Evolutionary conservation across 2,329 filamentous ascomycete genomes (phyloP).

Genomic region (Claviceps maximensis): DNA sequence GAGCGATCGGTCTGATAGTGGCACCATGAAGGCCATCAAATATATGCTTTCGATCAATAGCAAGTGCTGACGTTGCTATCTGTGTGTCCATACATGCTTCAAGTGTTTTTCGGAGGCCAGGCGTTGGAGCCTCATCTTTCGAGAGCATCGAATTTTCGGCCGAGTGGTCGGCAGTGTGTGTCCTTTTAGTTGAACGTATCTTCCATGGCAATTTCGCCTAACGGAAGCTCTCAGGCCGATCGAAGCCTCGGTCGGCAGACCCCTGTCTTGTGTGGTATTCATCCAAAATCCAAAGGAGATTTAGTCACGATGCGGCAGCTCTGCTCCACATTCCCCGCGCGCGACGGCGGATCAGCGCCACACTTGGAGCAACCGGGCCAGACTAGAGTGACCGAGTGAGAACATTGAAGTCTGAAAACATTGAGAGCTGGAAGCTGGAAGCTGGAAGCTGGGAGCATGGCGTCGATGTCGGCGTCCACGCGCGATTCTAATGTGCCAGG

Average conservation of each 20-base stretch:
- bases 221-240: background rate
- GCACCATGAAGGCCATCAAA: too few relatives aligned
- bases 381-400: too few relatives aligned
- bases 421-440: too few relatives aligned
- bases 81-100: too few relatives aligned
- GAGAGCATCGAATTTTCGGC: background rate
- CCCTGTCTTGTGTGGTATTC: background rate
- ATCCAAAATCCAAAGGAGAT: background rate
- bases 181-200: background rate
- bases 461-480: background rate
- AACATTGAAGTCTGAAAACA: too few relatives aligned
- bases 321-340: background rate
- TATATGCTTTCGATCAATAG: too few relatives aligned
- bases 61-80: too few relatives aligned
- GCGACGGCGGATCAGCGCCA: background rate
- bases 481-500: too few relatives aligned
- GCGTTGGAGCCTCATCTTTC: background rate
- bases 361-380: background rate
- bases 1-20: too few relatives aligned
- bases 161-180: background rate
- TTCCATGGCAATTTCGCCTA: background rate
- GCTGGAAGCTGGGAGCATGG: background rate
- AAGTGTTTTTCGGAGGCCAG: too few relatives aligned
- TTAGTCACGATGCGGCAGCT: background rate
- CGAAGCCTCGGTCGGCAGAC: background rate